phyloP scores from a whole-genome alignment of 805 yeast species.

The Cyberlindnera bimundalis region DNA sequence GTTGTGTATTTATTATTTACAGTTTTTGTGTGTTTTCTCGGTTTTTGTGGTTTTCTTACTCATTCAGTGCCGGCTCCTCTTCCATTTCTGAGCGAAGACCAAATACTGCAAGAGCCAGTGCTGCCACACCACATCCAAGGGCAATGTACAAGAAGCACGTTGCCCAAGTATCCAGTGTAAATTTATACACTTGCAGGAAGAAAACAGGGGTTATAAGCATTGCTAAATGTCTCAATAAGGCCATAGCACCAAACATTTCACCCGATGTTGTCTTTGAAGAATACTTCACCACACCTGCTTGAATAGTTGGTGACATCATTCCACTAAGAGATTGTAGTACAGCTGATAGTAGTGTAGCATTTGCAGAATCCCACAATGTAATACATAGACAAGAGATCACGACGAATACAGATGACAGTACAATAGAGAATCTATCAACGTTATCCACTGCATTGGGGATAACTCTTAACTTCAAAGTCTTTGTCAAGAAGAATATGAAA shows the following conservation, averaged over 20 bases:
- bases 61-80: neutral
- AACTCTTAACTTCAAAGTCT: neutral
- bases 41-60: neutral
- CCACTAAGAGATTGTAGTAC: slow-evolving; percentile 21
- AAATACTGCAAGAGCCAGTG: neutral
- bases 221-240: slow-evolving; percentile 19
- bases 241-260: slow-evolving; percentile 26
- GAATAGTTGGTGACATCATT: slow-evolving; percentile 22
- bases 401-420: neutral
- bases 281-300: slow-evolving; percentile 19
- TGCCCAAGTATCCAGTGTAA: slow-evolving; percentile 8
- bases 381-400: neutral
- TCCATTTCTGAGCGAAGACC: neutral
- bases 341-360: slow-evolving; percentile 15
- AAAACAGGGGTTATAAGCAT: slow-evolving; percentile 19
- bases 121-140: neutral
- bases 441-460: neutral
- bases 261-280: slow-evolving; percentile 19
- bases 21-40: neutral
- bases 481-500: neutral
- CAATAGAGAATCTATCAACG: neutral
- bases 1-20: too few species aligned
- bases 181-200: slow-evolving; percentile 19
- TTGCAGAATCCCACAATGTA: slow-evolving; percentile 1
- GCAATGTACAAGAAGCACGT: neutral